Evolutionary conservation across 2,329 filamentous ascomycete genomes (phyloP).

Genomic region (Clonostachys byssicola): DNA sequence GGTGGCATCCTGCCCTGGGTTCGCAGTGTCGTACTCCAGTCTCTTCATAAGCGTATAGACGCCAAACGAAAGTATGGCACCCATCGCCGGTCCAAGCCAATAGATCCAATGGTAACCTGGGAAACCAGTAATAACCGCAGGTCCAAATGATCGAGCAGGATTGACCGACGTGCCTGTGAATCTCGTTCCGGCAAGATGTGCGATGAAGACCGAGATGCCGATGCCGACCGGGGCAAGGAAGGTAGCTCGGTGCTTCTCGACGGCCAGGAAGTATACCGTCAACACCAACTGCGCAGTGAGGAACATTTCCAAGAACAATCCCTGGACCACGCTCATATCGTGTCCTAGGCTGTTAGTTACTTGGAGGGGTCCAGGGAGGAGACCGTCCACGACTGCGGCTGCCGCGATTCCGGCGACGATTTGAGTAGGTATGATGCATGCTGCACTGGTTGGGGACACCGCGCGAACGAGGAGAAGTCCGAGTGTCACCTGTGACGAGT

Average conservation of each 20-base stretch:
- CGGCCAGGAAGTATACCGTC: constrained; percentile 61
- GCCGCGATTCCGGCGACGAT: constrained; percentile 50
- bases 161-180: constrained; percentile 38
- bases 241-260: constrained; percentile 66
- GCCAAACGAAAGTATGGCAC: constrained; percentile 34
- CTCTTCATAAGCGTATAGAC: constrained; percentile 42
- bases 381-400: constrained; percentile 45
- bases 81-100: constrained; percentile 43
- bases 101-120: constrained; percentile 42
- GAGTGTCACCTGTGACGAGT: constrained; percentile 38
- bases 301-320: constrained; percentile 63
- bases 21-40: constrained; percentile 40
- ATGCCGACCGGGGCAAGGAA: constrained; percentile 66
- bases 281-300: constrained; percentile 56
- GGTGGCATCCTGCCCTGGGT: constrained; percentile 33
- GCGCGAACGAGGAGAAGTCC: constrained; percentile 56
- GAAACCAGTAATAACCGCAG: constrained; percentile 32
- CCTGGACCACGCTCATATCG: constrained; percentile 43
- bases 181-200: constrained; percentile 25
- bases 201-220: constrained; percentile 62
- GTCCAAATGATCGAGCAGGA: constrained; percentile 41
- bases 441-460: constrained; percentile 43
- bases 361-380: constrained; percentile 48
- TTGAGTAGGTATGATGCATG: constrained; percentile 48
- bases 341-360: constrained; percentile 48